Evolutionary conservation across 2,329 filamentous ascomycete genomes (phyloP).

Genomic region (Penicillium digitatum): DNA sequence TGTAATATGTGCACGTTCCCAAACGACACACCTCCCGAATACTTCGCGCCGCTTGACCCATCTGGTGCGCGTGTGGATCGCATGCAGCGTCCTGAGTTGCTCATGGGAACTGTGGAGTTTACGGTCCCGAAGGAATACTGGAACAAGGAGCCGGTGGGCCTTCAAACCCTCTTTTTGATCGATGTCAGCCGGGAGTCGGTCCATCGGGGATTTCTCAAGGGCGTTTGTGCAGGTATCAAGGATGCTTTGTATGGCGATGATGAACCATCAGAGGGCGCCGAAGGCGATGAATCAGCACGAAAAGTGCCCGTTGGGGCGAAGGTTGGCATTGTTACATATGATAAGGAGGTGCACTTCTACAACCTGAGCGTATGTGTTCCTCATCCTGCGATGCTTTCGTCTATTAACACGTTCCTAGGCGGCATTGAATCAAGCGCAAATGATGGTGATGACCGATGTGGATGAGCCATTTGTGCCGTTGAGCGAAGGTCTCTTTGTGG

Average conservation of each 20-base stretch:
- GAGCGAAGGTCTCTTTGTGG: conserved; percentile 87
- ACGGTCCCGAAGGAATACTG: conserved; percentile 98
- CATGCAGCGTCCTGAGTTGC: conserved; percentile 82
- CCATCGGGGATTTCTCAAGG: conserved; percentile 84
- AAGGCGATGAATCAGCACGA: conserved; percentile 47
- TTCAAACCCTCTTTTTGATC: conserved; percentile 86
- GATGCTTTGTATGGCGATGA: conserved; percentile 73
- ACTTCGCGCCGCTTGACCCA: conserved; percentile 86
- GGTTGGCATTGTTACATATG: conserved; percentile 91
- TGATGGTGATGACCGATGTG: conserved; percentile 97
- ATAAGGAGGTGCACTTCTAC: conserved; percentile 97
- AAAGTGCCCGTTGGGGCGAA: conserved; percentile 73
- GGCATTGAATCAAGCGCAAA: conserved; percentile 79
- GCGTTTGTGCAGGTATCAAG: conserved; percentile 84
- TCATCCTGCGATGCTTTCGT: conserved; percentile 11
- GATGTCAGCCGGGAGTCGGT: conserved; percentile 90
- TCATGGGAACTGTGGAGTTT: conserved; percentile 90
- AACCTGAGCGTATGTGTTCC: conserved; percentile 70
- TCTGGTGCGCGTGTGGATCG: conserved; percentile 84
- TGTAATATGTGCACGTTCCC: conserved; percentile 98
- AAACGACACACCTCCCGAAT: conserved; percentile 87
- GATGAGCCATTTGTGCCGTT: conserved; percentile 95
- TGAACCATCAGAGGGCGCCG: conserved; percentile 52
- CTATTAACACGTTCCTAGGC: conserved; percentile 49
- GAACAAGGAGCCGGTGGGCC: conserved; percentile 84